Evolutionary conservation across 768 basidiomycete genomes (phyloP), one percentile per base, ranked within the genome.

Genomic region (Wakefieldia striispora): DNA sequence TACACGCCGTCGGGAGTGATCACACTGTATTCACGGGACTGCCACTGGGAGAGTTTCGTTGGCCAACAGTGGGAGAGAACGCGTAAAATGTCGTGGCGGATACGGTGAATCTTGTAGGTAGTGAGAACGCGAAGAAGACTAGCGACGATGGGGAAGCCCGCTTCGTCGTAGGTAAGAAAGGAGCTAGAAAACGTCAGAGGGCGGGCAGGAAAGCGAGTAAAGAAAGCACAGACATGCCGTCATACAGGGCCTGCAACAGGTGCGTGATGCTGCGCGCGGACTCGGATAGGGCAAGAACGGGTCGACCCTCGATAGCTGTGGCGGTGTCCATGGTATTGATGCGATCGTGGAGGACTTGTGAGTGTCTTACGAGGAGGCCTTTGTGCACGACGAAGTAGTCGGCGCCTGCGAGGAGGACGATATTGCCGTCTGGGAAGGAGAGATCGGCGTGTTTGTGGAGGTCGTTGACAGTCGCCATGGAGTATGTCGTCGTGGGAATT

Each of bases 371-470:
- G 13, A 91, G 68, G 13, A 89, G 66, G 12, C 86, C 83, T 54
- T 70, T 72, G 62, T 90, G 88, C 3, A 90, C 82, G 47, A 86
- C 63, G 60, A 90, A 90, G 60, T 85, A 88, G 47, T 69, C 70
- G 2, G 68, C 58, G 6, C 72, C 79, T 43, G 83, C 72, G 40
- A 84, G 73, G 26, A 91, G 64, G 14, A 79, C 84, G 37, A 89
- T 64, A 57, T 87, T 88, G 17, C 84, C 88, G 60, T 89, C 87
- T 27, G 71, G 69, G 54, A 90, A 88, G 62, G 72, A 83, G 16
- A 88, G 69, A 40, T 77, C 74, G 16, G 72, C 71, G 59, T 83
- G 79, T 50, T 75, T 70, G 47, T 59, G 68, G 14, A 68, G 74
- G 43, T 50, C 36, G n/a, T n/a, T n/a, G n/a, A n/a, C n/a, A 42